Conservation (phyloP, 257 asterid species). For the Jaltomata sinuosa region DNA sequence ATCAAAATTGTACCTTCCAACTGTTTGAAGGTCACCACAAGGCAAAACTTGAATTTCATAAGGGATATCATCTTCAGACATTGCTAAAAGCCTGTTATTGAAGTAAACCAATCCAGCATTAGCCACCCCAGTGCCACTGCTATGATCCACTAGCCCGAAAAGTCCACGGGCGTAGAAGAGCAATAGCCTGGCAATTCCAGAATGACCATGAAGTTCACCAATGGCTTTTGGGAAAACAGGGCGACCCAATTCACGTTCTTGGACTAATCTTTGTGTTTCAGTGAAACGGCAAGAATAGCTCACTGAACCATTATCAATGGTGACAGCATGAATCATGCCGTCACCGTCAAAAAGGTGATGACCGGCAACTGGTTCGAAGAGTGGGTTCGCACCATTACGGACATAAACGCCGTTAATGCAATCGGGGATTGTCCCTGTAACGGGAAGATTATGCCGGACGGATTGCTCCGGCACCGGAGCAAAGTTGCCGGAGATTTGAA, state of each 20-base stretch:
- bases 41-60: constrained; percentile 30
- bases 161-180: constrained; percentile 45
- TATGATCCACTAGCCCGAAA: constrained; percentile 43
- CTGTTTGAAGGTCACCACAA: constrained; percentile 41
- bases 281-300: constrained; percentile 63
- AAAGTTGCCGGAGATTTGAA: constrained; percentile 54
- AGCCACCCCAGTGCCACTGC: constrained; percentile 51
- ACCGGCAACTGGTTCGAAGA: constrained; percentile 45
- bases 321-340: constrained; percentile 65
- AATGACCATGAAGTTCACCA: constrained; percentile 67
- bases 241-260: constrained; percentile 49
- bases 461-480: constrained; percentile 59
- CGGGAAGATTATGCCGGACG: constrained; percentile 25
- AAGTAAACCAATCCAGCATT: constrained; percentile 56
- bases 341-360: constrained; percentile 78
- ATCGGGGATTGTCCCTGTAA: constrained; percentile 35
- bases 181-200: constrained; percentile 43
- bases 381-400: constrained; percentile 67
- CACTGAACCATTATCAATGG: constrained; percentile 25
- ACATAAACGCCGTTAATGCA: constrained; percentile 57
- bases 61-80: constrained; percentile 73
- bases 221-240: constrained; percentile 67
- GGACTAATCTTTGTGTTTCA: constrained; percentile 43
- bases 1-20: constrained; percentile 35
- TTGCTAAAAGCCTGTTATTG: constrained; percentile 38